Percentiles rank a stretch among this genome's conserved stretches.
Conservation (phyloP, 257 asterid genomes). For the Dorcoceras hygrometricum region DNA sequence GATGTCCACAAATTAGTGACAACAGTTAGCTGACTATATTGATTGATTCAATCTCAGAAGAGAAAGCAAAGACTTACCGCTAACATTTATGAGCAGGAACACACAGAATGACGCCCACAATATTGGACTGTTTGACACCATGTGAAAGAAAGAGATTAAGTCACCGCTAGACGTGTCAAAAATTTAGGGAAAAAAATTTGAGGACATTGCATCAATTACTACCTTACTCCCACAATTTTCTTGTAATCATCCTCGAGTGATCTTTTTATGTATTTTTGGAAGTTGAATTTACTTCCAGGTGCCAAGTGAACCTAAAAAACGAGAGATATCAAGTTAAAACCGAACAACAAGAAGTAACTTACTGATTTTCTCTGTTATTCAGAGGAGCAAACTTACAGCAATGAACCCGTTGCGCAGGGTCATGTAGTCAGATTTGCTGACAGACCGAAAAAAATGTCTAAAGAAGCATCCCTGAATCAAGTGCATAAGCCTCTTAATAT, state of each 20-base stretch:
- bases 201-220: constrained; percentile 10
- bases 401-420: constrained; percentile 94
- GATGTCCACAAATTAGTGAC: constrained; percentile 6
- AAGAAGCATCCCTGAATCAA: constrained; percentile 81
- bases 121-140: constrained; percentile 61
- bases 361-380: neutral
- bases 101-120: constrained; percentile 83
- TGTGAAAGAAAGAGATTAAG: constrained; percentile 17
- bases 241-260: constrained; percentile 92
- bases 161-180: constrained; percentile 7
- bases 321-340: neutral
- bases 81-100: constrained; percentile 81
- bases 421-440: constrained; percentile 85
- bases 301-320: constrained; percentile 79
- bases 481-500: neutral
- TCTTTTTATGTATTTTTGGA: constrained; percentile 90
- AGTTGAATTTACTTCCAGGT: constrained; percentile 93
- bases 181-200: neutral
- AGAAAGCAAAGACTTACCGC: constrained; percentile 43
- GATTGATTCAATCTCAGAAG: neutral
- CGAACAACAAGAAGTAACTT: neutral
- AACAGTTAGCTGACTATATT: constrained; percentile 3
- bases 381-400: constrained; percentile 47
- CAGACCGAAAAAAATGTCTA: constrained; percentile 82
- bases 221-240: constrained; percentile 95